Conservation (phyloP, 805 yeast genomes). For the Jamesozyma lodderae region DNA sequence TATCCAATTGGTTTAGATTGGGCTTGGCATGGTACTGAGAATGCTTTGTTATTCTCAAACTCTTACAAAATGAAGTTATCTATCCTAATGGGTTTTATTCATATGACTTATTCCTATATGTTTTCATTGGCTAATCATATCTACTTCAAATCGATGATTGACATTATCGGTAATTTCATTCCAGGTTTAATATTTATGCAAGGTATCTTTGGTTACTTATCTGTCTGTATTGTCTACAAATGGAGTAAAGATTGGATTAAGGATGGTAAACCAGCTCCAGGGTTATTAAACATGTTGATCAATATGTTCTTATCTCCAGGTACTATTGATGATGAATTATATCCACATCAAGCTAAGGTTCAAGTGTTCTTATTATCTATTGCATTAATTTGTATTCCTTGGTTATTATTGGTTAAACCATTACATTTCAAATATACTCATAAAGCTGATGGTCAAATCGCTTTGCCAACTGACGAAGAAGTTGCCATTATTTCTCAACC, state of each 20-base stretch:
- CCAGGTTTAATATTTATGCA: conserved; percentile 73
- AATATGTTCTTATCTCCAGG: conserved; percentile 73
- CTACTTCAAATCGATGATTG: conserved; percentile 50
- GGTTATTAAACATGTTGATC: conserved; percentile 64
- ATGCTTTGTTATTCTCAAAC: conserved; percentile 57
- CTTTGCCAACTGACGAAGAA: conserved; percentile 15
- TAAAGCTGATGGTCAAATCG: conserved; percentile 25
- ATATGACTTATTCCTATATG: conserved; percentile 63
- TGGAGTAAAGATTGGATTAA: conserved; percentile 68
- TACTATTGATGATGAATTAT: conserved; percentile 52
- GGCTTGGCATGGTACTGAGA: conserved; percentile 77
- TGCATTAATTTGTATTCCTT: conserved; percentile 67
- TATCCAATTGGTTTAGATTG: conserved; percentile 61
- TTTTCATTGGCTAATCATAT: conserved; percentile 58
- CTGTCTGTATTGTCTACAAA: conserved; percentile 59
- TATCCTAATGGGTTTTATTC: conserved; percentile 64
- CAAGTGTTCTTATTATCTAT: conserved; percentile 49
- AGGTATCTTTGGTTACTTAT: conserved; percentile 63
- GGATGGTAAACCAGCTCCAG: conserved; percentile 57
- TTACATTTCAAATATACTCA: conserved; percentile 35
- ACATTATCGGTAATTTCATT: conserved; percentile 61
- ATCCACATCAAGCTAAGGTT: conserved; percentile 53
- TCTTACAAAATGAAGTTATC: conserved; percentile 74
- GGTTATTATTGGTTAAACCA: conserved; percentile 62
- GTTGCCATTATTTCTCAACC: background rate